Base-by-base conservation (phyloP, 2,329 filamentous ascomycete genomes). In the Fusarium sp. region DNA sequence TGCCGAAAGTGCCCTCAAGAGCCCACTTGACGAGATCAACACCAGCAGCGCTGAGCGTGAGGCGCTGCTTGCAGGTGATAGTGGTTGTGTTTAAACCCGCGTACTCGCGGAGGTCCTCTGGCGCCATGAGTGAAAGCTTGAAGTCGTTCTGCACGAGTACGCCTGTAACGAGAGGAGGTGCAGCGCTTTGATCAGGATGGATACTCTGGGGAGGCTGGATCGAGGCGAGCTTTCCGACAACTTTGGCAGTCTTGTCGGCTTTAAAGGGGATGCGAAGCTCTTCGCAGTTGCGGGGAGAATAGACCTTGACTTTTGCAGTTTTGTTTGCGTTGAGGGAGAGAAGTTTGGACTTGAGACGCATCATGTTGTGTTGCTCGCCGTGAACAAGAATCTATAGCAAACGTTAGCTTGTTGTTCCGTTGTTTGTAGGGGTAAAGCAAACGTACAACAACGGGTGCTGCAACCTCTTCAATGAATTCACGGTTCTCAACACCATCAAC, bases 81-180 rank as follows among this genome's bases (percentile, higher is more conserved):
- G 93, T 97, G 0, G 96, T 98, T 0, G 96, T 98, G 5, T 94
- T 98, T 33, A 99, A 85, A n/a, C 96, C 96, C 1, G 96, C 96
- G 79, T 97, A 99, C 81, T 99, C 96, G 67, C 94, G 91, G 37
- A 99, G 86, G 79, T 99, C 96, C 75, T 98, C 96, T 0, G 96
- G 95, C 1, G 95, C 95, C 95, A 99, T 98, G 37, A 99, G 86
- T 0, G 93, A 97, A 78, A 99, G 89, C 80, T 98, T 97, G 81
- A 99, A 98, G 80, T 98, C 96, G 79, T 97, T 98, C 75, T 98
- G 95, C 11, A 99, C 95, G 18, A 99, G 86, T 1, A 99, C 96
- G 32, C 96, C 96, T 1, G 92, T 93, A 75, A 99, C 89, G 45
- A 98, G 85, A 60, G 83, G 84, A 14, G 78, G 46, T 15, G 78